Evolutionary conservation across 2,329 filamentous ascomycete genomes (phyloP), one percentile per base, ranked within the genome.

Genomic region (Hypomyces rosellus): DNA sequence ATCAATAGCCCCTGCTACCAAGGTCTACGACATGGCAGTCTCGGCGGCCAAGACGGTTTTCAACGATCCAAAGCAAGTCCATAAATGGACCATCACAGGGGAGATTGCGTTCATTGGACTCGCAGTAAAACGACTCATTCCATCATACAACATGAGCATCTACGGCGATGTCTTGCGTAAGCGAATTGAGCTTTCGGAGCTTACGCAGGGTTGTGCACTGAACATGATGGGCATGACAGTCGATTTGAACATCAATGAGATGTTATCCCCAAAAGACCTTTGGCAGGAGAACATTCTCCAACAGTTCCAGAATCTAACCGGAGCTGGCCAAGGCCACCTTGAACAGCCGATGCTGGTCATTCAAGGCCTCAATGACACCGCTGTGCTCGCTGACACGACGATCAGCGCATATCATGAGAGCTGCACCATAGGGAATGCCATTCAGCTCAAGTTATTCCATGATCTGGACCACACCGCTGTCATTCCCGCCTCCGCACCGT

Each of bases 301-400:
- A 30, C 25, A 30, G 9, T 30, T 30, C 25, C 25, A 30, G 30
- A 30, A 11, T n/a, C 43, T 38, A 22, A 25, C 8, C 30, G 45
- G 4, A 15, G 25, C n/a, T 49, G 54, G 14, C 39, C 12, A 9
- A 43, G 22, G 16, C 41, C 42, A 13, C 41, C 34, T 7, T 33
- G 38, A 15, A 30, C 25, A 30, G 25, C 52, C 52, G 3, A 40
- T 56, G 13, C 46, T 56, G 5, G 47, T 56, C 16, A 18, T 56
- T n/a, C 54, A 56, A 39, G 50, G 50, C n/a, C 36, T 49, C 36
- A 42, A 51, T n/a, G 54, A 56, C 48, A 52, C 41, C 6, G 15
- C 48, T 9, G 52, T 54, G 6, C n/a, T 41, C 16, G 20, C 46
- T 7, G 13, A 16, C 7, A 38, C 30, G 4, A 54, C 54, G 36